These are phyloP conservation scores for Cyclotella baltica DNA, from an alignment of 108 stramenopile species.

Conservation along the genomic window DNA sequence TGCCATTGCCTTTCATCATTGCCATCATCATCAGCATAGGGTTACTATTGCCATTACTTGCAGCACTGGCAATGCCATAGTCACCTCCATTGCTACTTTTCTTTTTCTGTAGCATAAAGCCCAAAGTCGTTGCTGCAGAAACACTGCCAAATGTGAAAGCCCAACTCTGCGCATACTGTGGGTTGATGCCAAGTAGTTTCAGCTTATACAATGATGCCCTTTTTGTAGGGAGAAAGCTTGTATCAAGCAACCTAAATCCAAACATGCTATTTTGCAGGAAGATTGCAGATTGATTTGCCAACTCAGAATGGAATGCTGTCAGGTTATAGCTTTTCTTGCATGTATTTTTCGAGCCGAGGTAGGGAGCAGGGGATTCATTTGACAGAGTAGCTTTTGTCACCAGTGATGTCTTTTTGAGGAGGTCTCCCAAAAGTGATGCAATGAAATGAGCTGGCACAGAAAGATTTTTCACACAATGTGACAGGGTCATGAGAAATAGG, in stretches of 20 bases:
- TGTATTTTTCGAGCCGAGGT: background rate
- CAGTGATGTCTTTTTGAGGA: constrained; percentile 7
- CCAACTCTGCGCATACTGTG: constrained; percentile 7
- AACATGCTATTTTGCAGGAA: constrained; percentile 30
- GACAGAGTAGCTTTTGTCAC: constrained; percentile 28
- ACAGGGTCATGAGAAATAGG: constrained; percentile 19
- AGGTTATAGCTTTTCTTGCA: constrained; percentile 20
- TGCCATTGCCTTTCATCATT: constrained; percentile 16
- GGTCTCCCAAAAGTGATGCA: constrained; percentile 19
- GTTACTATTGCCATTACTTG: background rate
- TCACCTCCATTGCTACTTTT: background rate
- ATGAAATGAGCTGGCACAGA: constrained; percentile 27
- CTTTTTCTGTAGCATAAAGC: constrained; percentile 25
- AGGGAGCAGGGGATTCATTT: constrained; percentile 33
- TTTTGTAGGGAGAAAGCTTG: constrained; percentile 15
- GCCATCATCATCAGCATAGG: constrained; percentile 28
- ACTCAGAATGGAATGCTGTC: constrained; percentile 26
- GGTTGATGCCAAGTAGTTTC: constrained; percentile 17
- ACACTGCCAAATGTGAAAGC: constrained; percentile 9
- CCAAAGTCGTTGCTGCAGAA: constrained; percentile 1
- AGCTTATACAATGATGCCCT: constrained; percentile 33
- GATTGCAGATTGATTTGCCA: constrained; percentile 34
- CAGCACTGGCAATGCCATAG: constrained; percentile 4
- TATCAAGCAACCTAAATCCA: constrained; percentile 14
- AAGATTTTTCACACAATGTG: constrained; percentile 18